These are phyloP conservation scores for Hyaloraphidium curvatum DNA, from an alignment of 192 early-diverging fungal species.

Conservation along the genomic window DNA sequence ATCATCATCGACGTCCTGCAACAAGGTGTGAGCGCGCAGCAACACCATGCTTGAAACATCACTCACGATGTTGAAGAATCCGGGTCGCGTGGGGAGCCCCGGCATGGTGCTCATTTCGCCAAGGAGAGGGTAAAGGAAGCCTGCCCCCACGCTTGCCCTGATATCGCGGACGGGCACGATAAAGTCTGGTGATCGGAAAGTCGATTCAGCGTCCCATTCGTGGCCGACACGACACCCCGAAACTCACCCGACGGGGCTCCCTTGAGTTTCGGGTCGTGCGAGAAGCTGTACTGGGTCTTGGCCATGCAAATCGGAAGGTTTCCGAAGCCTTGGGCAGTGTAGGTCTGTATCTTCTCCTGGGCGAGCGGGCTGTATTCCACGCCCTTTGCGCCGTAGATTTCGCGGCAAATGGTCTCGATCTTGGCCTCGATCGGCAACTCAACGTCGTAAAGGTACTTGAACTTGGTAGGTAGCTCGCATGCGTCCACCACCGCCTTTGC, in stretches of 20 bases:
- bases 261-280: constrained; percentile 82
- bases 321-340: constrained; percentile 70
- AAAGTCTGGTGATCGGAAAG: constrained; percentile 34
- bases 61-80: background rate
- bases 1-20: too few relatives aligned
- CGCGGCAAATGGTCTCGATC: constrained; percentile 76
- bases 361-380: constrained; percentile 68
- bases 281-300: constrained; percentile 89
- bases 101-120: constrained; percentile 98
- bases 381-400: constrained; percentile 91
- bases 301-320: constrained; percentile 96
- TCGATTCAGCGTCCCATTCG: background rate
- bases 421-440: constrained; percentile 61
- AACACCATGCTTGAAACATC: too few relatives aligned
- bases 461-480: constrained; percentile 30
- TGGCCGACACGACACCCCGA: background rate
- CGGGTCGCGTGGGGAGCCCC: constrained; percentile 62
- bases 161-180: constrained; percentile 87
- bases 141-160: constrained; percentile 84
- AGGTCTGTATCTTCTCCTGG: constrained; percentile 71
- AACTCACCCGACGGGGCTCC: constrained; percentile 56
- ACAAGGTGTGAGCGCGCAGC: too few relatives aligned
- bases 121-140: constrained; percentile 89
- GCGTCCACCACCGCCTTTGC: constrained; percentile 65
- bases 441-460: constrained; percentile 80